phyloP scores from a whole-genome alignment of 805 yeast species.

The Metschnikowia peoriensis region DNA sequence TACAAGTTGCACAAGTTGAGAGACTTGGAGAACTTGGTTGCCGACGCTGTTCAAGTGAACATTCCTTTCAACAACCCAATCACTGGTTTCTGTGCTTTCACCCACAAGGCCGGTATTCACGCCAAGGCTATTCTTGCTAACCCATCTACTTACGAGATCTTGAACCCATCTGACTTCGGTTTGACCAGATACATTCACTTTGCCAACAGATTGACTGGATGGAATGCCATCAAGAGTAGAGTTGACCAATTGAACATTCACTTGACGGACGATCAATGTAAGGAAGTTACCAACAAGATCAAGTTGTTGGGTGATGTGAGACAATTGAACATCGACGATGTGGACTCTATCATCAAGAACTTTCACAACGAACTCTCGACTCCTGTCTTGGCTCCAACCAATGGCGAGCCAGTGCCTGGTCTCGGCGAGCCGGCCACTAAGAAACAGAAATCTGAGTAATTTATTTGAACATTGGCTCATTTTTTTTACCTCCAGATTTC shows the following conservation, averaged over 20 bases:
- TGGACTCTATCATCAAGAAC: conserved; percentile 56
- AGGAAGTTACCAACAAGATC: conserved; percentile 53
- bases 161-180: conserved; percentile 58
- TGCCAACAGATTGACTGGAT: conserved; percentile 60
- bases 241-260: conserved; percentile 58
- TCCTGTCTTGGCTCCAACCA: conserved; percentile 27
- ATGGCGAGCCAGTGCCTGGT: conserved; percentile 20
- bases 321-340: conserved; percentile 59
- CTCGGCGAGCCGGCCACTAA: conserved; percentile 36
- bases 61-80: conserved; percentile 63
- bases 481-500: conserved; percentile 3
- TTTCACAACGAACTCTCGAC: conserved; percentile 46
- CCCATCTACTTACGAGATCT: conserved; percentile 62
- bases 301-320: conserved; percentile 59
- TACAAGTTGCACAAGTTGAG: conserved; percentile 55
- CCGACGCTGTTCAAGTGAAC: conserved; percentile 57
- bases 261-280: conserved; percentile 55
- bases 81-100: conserved; percentile 64
- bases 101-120: conserved; percentile 64
- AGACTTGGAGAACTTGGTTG: conserved; percentile 57
- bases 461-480: conserved; percentile 4
- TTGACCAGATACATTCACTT: conserved; percentile 60
- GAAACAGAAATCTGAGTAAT: conserved; percentile 34
- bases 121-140: conserved; percentile 62
- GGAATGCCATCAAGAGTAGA: conserved; percentile 62